Percentiles rank a stretch among this genome's conserved stretches.
phyloP scores from a whole-genome alignment of 106 monocot species.

The Alisma plantagoaquatica region DNA sequence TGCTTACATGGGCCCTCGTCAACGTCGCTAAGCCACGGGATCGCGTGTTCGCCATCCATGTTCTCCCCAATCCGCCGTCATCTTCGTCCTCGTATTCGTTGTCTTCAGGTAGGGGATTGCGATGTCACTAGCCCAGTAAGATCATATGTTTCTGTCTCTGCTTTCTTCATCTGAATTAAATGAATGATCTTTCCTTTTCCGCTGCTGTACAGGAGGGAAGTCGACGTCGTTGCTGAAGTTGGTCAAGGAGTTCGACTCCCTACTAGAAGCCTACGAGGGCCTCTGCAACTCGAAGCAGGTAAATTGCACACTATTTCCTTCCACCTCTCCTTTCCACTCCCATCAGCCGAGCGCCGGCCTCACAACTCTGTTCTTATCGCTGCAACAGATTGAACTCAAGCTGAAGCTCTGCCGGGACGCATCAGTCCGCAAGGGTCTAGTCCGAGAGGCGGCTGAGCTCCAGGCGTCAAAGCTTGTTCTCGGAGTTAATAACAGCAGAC shows the following conservation, averaged over 20 bases:
- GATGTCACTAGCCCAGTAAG: not conserved
- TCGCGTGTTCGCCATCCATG: conserved; percentile 60
- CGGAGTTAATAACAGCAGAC: conserved; percentile 27
- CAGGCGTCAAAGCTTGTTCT: conserved; percentile 34
- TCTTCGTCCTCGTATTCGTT: not conserved
- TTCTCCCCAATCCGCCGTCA: conserved; percentile 24
- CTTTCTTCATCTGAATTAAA: not conserved
- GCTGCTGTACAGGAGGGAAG: not conserved
- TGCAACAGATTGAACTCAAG: conserved; percentile 49
- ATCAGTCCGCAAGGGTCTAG: conserved; percentile 39
- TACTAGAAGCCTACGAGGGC: conserved; percentile 38
- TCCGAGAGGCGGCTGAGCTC: conserved; percentile 20
- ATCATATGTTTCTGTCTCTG: not conserved
- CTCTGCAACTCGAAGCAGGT: conserved; percentile 72
- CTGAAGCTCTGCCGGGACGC: conserved; percentile 50
- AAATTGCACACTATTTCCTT: not conserved
- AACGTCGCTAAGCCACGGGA: conserved; percentile 60
- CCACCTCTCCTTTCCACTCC: not conserved
- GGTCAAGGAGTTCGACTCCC: conserved; percentile 23
- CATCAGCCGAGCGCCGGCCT: too few species aligned
- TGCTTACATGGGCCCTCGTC: conserved; percentile 84
- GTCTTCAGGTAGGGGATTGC: not conserved
- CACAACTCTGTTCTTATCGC: too few species aligned
- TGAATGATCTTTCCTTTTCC: not conserved
- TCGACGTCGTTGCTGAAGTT: conserved; percentile 8